Evolutionary conservation across 2,329 filamentous ascomycete species (phyloP), one percentile per base, ranked within the genome.

Genomic region (Monosporascus sp.): DNA sequence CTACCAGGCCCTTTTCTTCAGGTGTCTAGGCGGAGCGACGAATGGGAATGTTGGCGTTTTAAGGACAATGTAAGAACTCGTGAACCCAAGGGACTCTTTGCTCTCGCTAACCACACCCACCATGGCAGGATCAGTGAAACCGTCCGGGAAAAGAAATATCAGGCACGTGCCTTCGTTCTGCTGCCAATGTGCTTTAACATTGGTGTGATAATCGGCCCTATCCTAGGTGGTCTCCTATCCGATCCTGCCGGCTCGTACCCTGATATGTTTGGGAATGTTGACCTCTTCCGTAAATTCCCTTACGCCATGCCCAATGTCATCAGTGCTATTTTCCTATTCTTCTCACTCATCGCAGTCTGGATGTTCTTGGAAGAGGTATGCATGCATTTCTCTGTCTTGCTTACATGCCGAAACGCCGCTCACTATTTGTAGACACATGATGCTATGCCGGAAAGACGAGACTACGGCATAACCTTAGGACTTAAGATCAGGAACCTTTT

Each of bases 11-110:
- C 73, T 87, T 6, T 69, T 83, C 24, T 90, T 87, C 66, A 72
- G 87, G 17, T 80, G 75, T 6, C 57, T 89, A 1, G 86, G 85
- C 2, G 88, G 88, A 0, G 76, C 80, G 17, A 73, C 89, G 51
- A 90, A 90, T 63, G 88, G 87, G 5, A 90, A 90, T 59, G 78
- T 88, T 7, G 86, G 87, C 0, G 86, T 90, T 0, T 81, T 90
- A 77, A 75, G 86, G 59, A 90, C 87, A 3, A 88, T 90, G 84
- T 73, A 60, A 53, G 69, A 50, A 14, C 45, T n/a, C 34, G 44
- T 7, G 20, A n/a, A 9, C n/a, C 15, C 15, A 9, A 6, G 9
- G 1, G 3, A 6, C 39, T n/a, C 14, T 22, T 17, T 2, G 18
- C 8, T n/a, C 15, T 27, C 38, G 34, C 47, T 58, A 41, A 62